A percentile compares a stretch with the other conserved stretches of the same genome.
Evolutionary conservation across 305 asterid species (phyloP).

Genomic region (Fraxinus nigra): DNA sequence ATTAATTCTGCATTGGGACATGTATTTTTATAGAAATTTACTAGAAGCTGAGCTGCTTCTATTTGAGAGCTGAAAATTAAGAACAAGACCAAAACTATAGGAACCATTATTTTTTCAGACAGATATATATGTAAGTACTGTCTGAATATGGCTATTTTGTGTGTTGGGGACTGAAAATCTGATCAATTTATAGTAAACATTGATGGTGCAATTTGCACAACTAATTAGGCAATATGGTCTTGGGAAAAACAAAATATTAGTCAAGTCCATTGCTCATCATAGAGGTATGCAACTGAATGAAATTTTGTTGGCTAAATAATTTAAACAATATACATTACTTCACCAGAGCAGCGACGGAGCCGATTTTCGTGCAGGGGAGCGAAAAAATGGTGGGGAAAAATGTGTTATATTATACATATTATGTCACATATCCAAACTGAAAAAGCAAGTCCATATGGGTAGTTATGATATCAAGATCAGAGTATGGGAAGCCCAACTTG

Average conservation of each 20-base stretch:
- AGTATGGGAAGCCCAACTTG: neutral
- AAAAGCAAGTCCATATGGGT: neutral
- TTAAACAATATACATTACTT: neutral
- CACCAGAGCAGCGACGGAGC: neutral
- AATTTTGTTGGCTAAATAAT: neutral
- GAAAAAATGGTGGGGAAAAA: neutral
- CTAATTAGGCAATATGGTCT: neutral
- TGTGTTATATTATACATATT: too few relatives aligned
- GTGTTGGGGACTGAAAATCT: neutral
- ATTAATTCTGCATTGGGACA: slow-evolving; percentile 13
- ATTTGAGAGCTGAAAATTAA: neutral
- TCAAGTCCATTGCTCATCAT: neutral
- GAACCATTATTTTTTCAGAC: neutral
- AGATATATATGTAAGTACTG: neutral
- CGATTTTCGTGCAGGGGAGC: neutral
- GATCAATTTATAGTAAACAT: neutral
- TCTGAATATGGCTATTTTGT: neutral
- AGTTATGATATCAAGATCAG: neutral
- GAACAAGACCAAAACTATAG: neutral
- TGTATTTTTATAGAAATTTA: slow-evolving; percentile 3
- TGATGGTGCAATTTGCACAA: neutral
- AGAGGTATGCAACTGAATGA: neutral
- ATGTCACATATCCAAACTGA: neutral
- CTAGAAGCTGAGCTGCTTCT: slow-evolving; percentile 16
- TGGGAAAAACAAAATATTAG: neutral